These are phyloP conservation scores for Boletus subparvulus DNA, from an alignment of 768 basidiomycete species.

Conservation along the genomic window DNA sequence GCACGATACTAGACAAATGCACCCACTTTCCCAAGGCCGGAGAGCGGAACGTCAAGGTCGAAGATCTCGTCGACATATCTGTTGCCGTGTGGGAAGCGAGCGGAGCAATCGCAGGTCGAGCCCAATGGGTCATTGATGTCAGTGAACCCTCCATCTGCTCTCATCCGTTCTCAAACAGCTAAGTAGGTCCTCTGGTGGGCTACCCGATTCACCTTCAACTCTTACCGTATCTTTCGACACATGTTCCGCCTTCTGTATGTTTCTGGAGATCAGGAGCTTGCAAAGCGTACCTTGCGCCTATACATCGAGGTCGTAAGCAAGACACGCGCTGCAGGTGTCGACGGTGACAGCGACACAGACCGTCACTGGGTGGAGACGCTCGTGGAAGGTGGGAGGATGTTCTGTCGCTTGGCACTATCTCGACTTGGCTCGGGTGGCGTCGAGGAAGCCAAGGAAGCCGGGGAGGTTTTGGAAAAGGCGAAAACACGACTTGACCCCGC, in stretches of 20 bases:
- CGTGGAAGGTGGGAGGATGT: slow-evolving; percentile 73
- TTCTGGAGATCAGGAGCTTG: slow-evolving; percentile 57
- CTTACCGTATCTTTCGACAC: slow-evolving; percentile 79
- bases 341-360: slow-evolving; percentile 61
- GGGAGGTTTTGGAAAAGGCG: slow-evolving; percentile 58
- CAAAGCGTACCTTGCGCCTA: slow-evolving; percentile 72
- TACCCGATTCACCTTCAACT: slow-evolving; percentile 91
- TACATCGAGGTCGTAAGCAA: slow-evolving; percentile 87
- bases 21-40: slow-evolving; percentile 84
- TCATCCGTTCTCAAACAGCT: background rate
- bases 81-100: slow-evolving; percentile 80
- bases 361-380: slow-evolving; percentile 74
- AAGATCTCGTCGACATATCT: slow-evolving; percentile 79
- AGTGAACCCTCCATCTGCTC: slow-evolving; percentile 30
- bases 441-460: slow-evolving; percentile 64
- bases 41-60: slow-evolving; percentile 72
- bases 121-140: slow-evolving; percentile 82
- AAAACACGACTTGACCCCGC: slow-evolving; percentile 49
- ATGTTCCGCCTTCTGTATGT: slow-evolving; percentile 73
- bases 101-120: slow-evolving; percentile 59
- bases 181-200: slow-evolving; percentile 89
- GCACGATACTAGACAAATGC: slow-evolving; percentile 60
- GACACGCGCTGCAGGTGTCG: slow-evolving; percentile 55
- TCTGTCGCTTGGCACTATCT: slow-evolving; percentile 54
- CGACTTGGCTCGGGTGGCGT: slow-evolving; percentile 41